Percentiles rank a stretch among this genome's conserved stretches.
phyloP scores from a whole-genome alignment of 768 basidiomycete species.

The Coprinellus micaceus region DNA sequence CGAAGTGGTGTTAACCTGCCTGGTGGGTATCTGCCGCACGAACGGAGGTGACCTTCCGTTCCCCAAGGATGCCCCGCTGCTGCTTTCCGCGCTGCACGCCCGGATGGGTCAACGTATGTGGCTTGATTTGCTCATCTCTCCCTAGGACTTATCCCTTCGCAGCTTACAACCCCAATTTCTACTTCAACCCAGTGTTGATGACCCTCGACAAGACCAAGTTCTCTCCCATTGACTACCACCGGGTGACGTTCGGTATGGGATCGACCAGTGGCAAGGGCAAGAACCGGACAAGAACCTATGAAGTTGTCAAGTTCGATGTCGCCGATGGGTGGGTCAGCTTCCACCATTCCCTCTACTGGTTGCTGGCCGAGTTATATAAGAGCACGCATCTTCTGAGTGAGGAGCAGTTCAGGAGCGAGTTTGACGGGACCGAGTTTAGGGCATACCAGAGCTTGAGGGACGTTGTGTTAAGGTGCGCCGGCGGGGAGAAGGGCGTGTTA shows the following conservation, averaged over 20 bases:
- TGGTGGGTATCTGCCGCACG: conserved; percentile 5
- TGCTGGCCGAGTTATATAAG: conserved; percentile 85
- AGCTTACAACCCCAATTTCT: conserved; percentile 7
- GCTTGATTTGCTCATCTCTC: background rate
- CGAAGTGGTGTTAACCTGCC: conserved; percentile 9
- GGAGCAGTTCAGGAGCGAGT: conserved; percentile 40
- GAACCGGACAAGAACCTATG: conserved; percentile 33
- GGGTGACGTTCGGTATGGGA: conserved; percentile 57
- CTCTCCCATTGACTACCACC: conserved; percentile 56
- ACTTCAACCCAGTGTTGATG: conserved; percentile 62
- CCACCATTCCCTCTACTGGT: conserved; percentile 90
- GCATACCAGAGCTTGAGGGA: conserved; percentile 50
- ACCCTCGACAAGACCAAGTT: conserved; percentile 70
- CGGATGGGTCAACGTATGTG: background rate
- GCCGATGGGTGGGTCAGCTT: conserved; percentile 84
- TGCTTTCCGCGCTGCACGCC: conserved; percentile 5
- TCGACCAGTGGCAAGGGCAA: conserved; percentile 4
- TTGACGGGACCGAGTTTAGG: conserved; percentile 31
- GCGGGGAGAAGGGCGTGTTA: conserved; percentile 59
- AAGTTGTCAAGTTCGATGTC: conserved; percentile 76
- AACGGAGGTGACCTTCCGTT: conserved; percentile 7
- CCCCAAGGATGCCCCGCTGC: conserved; percentile 2
- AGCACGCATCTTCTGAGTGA: conserved; percentile 67
- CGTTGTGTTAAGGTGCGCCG: conserved; percentile 56
- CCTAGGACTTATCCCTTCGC: no score